Base-by-base conservation (phyloP, 2,329 filamentous ascomycete species). In the Microdochium paspali region DNA sequence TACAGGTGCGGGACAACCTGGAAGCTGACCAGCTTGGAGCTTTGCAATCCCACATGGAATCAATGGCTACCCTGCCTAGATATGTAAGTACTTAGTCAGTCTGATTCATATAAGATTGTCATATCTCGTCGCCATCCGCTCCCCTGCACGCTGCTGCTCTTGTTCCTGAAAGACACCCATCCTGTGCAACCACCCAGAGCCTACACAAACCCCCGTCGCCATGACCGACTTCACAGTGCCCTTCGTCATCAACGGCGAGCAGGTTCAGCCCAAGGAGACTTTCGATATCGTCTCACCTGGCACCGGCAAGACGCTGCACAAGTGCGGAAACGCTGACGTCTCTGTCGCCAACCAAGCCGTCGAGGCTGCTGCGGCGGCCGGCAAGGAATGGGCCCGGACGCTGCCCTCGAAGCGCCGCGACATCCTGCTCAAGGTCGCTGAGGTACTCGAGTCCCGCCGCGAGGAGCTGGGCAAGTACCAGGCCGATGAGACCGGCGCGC, bases 341-440 rank as follows among this genome's bases (percentile, higher is more conserved):
- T 61, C 66, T 4, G 68, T 75, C 47, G 80, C 79, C 7, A 63
- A 76, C 13, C 65, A 69, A 5, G 73, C 80, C 3, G 56, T 70
- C 35, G 54, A 59, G 20, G 59, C 66, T 1, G 82, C 83, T 1
- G 66, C 79, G 32, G 66, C 69, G 28, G 84, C 85, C 0, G 82
- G 83, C 60, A 74, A 73, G 21, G 63, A 73, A 50, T 89, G 85
- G 85, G 70, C 74, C 25, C 72, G 74, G 53, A 76, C 74, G 3
- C 80, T 78, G 49, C 74, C 78, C 0, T 58, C 68, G 7, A 61
- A 71, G 10, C 79, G 82, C 44, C 76, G 81, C 48, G 72, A 78
- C 51, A 79, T 87, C 52, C 67, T 88, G 46, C 65, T 80, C 44
- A 78, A 74, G 56, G 77, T 82, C 0, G 79, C 81, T 2, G 74